Percentiles rank a stretch among this genome's conserved stretches.
These are phyloP conservation scores for Nothomitra cinnamomea DNA, from an alignment of 2,329 filamentous ascomycete genomes.

Conservation along the genomic window DNA sequence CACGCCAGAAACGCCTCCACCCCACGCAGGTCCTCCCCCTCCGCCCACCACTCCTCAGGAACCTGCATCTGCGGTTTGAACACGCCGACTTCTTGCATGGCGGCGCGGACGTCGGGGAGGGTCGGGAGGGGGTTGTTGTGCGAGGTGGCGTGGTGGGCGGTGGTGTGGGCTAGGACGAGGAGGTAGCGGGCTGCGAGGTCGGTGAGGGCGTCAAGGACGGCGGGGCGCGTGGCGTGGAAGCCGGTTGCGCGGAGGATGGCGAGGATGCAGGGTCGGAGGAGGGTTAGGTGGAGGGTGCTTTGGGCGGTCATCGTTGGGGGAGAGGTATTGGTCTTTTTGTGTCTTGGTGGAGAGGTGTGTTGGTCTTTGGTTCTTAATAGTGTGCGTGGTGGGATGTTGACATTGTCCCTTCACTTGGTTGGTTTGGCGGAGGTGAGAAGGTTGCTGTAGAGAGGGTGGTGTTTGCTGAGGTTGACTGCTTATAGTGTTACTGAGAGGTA, in stretches of 20 bases:
- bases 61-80: conserved; percentile 50
- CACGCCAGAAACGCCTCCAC: conserved; percentile 65
- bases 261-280: conserved; percentile 72
- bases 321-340: too few species aligned
- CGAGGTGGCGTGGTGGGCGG: conserved; percentile 52
- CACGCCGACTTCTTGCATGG: conserved; percentile 64
- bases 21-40: conserved; percentile 61
- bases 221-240: conserved; percentile 67
- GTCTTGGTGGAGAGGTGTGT: too few species aligned
- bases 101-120: conserved; percentile 68
- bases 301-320: conserved; percentile 27
- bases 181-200: conserved; percentile 76
- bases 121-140: conserved; percentile 41
- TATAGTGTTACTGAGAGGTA: too few species aligned
- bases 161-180: conserved; percentile 52
- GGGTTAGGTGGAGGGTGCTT: conserved; percentile 53
- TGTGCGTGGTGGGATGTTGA: too few species aligned
- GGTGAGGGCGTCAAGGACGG: conserved; percentile 73
- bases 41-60: conserved; percentile 50
- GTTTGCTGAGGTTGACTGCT: too few species aligned
- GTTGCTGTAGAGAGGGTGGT: too few species aligned
- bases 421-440: too few species aligned
- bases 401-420: too few species aligned
- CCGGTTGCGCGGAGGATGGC: conserved; percentile 85
- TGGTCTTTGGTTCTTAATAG: too few species aligned